Evolutionary conservation across 2,329 filamentous ascomycete species (phyloP), one percentile per base, ranked within the genome.

Genomic region (Diaporthe sp.): DNA sequence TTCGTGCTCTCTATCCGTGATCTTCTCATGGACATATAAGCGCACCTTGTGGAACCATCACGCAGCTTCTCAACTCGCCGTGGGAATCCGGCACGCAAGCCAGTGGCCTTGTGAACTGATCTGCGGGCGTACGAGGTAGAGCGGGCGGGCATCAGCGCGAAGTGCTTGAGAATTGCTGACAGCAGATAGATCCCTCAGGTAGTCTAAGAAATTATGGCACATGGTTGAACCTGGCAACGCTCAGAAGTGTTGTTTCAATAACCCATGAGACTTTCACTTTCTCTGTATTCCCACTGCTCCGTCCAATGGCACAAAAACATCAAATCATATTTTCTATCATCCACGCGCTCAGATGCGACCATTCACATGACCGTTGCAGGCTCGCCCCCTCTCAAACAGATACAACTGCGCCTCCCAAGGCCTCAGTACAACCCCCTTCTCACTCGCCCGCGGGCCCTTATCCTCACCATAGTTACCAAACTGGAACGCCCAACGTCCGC

Each of bases 401-500:
- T 85, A 84, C 19, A 85, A 53, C 31, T 82, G 80, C 1, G 81
- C 83, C 75, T 85, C 84, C 82, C 83, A 85, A 3, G 83, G 80
- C 51, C 82, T 77, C 67, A 85, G 68, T 31, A 15, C 80, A 62
- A 78, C 77, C 22, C 70, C 73, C 6, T 42, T 76, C 8, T 72
- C 76, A 8, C 46, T 70, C 12, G 72, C 73, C 10, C 78, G 77
- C 1, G 60, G 67, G 8, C 65, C 75, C 13, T 75, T 72, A 8
- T 78, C 79, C 55, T 83, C 81, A 6, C 73, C 76, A 71, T 84
- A 84, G 76, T 82, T 84, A 53, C 82, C 81, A 1, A 84, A 78
- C 10, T 60, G 74, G 19, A 84, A 74, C 10, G 28, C 65, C 4
- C 53, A 34, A 22, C 42, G 75, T 51, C 78, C 71, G 5, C 77